Evolutionary conservation across 352 stramenopile genomes (phyloP), one percentile per base, ranked within the genome.

Genomic region (Globisporangium heterothallicum): DNA sequence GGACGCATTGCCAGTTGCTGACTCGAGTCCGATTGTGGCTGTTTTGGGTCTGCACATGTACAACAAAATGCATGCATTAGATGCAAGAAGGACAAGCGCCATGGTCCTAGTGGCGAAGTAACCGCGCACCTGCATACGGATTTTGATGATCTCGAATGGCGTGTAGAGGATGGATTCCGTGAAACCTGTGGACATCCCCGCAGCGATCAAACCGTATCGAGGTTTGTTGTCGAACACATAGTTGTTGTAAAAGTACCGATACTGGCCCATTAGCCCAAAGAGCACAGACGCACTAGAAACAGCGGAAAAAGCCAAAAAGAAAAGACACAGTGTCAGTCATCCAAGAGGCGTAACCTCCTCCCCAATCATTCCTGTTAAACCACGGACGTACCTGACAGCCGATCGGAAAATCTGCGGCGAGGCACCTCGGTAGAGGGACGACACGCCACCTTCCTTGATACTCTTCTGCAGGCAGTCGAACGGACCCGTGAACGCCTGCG

Each of bases 211-310:
- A 19, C 72, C 70, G 40, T 70, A 63, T 53, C 72, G 58, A 12
- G 76, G 73, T 42, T 84, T 72, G 26, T 83, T 70, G 24, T 68
- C 50, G 21, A 82, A 78, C 22, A 82, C 45, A n/a, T 66, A 70
- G 45, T 72, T 84, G 58, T 77, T 81, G 70, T 78, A 86, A 43
- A 85, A 73, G 53, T 78, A 84, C 18, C 74, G 72, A 57, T 84
- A 88, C 61, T 88, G 77, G 0, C 74, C 74, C 77, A 88, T 86
- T 43, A 88, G 69, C 1, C 77, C 77, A 62, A 88, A 86, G 51
- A 86, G 63, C 42, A 86, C 61, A 12, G 74, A 88, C 12, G 74
- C 74, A 26, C 74, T 84, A 49, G 10, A 10, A 49, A 34, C 18
- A 34, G 9, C 7, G 4, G 9, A 27, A 6, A 3, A 32, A 24